Percentiles rank a stretch among this genome's conserved stretches.
These are phyloP conservation scores for Colletotrichum siamense DNA, from an alignment of 2,329 filamentous ascomycete genomes.

Conservation along the genomic window DNA sequence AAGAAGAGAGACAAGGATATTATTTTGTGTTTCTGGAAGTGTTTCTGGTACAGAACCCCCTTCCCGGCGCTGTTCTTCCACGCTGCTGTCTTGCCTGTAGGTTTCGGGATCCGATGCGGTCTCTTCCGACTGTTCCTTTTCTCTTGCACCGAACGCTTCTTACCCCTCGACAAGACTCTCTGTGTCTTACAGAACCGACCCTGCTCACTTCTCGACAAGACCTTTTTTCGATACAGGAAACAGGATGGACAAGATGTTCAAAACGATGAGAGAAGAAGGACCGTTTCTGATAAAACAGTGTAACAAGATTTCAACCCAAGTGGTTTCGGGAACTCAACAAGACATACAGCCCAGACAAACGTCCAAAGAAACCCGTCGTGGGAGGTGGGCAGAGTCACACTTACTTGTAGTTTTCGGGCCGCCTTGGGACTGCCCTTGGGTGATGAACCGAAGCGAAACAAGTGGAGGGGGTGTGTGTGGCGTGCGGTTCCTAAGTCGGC, in stretches of 20 bases:
- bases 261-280: neutral
- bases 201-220: neutral
- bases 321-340: neutral
- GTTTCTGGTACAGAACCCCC: neutral
- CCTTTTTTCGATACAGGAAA: neutral
- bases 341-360: neutral
- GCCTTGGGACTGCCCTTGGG: neutral
- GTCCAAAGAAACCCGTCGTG: neutral
- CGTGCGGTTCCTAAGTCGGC: neutral
- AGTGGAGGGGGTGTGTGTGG: neutral
- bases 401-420: slow-evolving; percentile 7
- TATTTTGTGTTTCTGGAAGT: neutral
- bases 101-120: neutral
- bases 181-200: neutral
- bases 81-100: neutral
- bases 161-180: neutral
- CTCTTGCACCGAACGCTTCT: neutral
- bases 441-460: neutral
- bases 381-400: neutral
- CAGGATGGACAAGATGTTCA: neutral
- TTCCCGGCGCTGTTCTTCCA: neutral
- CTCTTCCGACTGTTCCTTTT: neutral
- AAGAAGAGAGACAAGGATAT: neutral
- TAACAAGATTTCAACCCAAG: neutral
- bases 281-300: neutral